These are phyloP conservation scores for Blumeriella jaapii DNA, from an alignment of 2,329 filamentous ascomycete genomes.

Conservation along the genomic window DNA sequence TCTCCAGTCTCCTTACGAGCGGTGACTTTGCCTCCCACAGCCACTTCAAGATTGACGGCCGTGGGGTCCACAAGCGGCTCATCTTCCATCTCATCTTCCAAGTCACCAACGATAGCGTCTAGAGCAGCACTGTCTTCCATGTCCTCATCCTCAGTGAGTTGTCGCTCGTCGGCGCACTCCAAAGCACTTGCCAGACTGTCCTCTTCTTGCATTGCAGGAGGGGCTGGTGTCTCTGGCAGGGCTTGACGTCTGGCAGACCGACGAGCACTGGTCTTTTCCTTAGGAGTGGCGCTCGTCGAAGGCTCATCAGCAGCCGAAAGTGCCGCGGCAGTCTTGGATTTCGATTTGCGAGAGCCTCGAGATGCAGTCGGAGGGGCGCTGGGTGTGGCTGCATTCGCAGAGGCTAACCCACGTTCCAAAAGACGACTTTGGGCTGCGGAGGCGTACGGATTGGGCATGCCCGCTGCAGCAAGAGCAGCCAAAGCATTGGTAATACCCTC, in stretches of 20 bases:
- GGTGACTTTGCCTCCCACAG: slow-evolving; percentile 74
- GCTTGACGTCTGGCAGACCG: slow-evolving; percentile 52
- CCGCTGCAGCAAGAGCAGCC: slow-evolving; percentile 65
- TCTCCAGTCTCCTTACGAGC: slow-evolving; percentile 89
- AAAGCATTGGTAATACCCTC: slow-evolving; percentile 57
- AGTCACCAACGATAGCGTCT: slow-evolving; percentile 79
- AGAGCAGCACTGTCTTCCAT: slow-evolving; percentile 56
- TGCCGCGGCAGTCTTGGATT: slow-evolving; percentile 34
- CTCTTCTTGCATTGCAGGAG: slow-evolving; percentile 43
- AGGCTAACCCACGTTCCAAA: slow-evolving; percentile 20
- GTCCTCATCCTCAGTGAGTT: slow-evolving; percentile 62
- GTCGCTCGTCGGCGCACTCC: slow-evolving; percentile 88
- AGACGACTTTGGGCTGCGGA: slow-evolving; percentile 22
- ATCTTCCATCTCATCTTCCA: slow-evolving; percentile 73
- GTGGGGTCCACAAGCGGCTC: slow-evolving; percentile 68
- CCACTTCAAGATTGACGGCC: slow-evolving; percentile 85
- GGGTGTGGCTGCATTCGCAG: slow-evolving; percentile 28
- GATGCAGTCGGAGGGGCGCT: slow-evolving; percentile 29
- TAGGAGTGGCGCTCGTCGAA: slow-evolving; percentile 33
- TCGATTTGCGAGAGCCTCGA: slow-evolving; percentile 26
- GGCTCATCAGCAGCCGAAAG: slow-evolving; percentile 32
- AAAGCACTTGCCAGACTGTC: slow-evolving; percentile 59
- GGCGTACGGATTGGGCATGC: slow-evolving; percentile 39
- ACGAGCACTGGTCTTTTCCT: slow-evolving; percentile 47
- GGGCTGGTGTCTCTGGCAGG: slow-evolving; percentile 39